Conservation (phyloP, 106 monocot genomes). For the Dioscorea dumetorum region DNA sequence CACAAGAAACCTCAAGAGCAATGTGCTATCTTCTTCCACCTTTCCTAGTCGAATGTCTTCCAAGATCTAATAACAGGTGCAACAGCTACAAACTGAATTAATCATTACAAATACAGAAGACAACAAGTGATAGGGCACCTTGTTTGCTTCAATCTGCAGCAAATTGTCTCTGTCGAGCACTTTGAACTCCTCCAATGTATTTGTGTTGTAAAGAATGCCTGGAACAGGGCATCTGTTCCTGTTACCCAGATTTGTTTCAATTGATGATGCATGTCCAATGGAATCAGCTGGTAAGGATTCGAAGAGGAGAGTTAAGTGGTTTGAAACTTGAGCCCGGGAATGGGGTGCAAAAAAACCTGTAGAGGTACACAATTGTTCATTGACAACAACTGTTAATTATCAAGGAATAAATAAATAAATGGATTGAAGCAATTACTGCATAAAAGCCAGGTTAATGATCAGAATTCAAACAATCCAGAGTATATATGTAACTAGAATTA, state of each 20-base stretch:
- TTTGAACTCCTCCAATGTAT: slow-evolving; percentile 69
- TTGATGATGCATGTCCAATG: slow-evolving; percentile 6
- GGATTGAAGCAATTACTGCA: too few relatives aligned
- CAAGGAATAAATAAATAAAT: too few relatives aligned
- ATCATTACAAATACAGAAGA: not conserved
- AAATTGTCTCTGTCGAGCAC: slow-evolving; percentile 51
- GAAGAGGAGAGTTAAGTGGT: slow-evolving; percentile 43
- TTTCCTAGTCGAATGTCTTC: slow-evolving; percentile 69
- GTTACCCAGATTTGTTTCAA: slow-evolving; percentile 27
- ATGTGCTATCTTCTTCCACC: slow-evolving; percentile 57
- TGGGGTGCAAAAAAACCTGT: slow-evolving; percentile 83
- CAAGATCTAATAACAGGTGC: slow-evolving; percentile 48
- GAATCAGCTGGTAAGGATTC: slow-evolving; percentile 54
- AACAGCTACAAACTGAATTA: not conserved
- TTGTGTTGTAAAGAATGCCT: slow-evolving; percentile 80
- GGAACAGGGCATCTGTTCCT: slow-evolving; percentile 84
- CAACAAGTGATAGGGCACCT: slow-evolving; percentile 31
- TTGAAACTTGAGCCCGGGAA: slow-evolving; percentile 49
- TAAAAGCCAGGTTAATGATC: too few relatives aligned
- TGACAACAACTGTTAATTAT: too few relatives aligned
- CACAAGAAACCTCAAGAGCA: slow-evolving; percentile 79
- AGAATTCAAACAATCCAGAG: too few relatives aligned
- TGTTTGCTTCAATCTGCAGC: slow-evolving; percentile 69
- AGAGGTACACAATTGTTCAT: too few relatives aligned
- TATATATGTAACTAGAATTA: too few relatives aligned